Percentiles rank a stretch among this genome's conserved stretches.
Conservation (phyloP, 75 land plant genomes). For the Adiantum capillusveneris region DNA sequence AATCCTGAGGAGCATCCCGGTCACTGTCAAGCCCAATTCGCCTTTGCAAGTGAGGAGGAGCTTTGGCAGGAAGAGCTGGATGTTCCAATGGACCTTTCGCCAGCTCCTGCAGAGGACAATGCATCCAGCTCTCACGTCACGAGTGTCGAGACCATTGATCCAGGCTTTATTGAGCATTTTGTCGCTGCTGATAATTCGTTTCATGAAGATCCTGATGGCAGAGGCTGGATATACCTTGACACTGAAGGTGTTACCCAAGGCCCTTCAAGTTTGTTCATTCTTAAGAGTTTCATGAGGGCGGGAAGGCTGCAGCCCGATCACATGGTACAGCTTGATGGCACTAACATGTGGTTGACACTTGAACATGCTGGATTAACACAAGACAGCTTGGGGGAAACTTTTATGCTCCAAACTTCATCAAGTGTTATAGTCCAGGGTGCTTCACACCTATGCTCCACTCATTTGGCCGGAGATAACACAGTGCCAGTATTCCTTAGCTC, state of each 20-base stretch:
- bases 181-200: neutral
- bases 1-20: neutral
- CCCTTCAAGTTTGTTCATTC: constrained; percentile 47
- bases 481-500: neutral
- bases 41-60: neutral
- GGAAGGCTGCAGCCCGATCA: constrained; percentile 67
- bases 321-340: constrained; percentile 59
- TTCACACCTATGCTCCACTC: too few species aligned
- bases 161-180: neutral
- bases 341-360: constrained; percentile 70
- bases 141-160: neutral
- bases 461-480: too few species aligned
- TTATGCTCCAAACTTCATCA: too few species aligned
- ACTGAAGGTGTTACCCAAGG: constrained; percentile 51
- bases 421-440: too few species aligned
- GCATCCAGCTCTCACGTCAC: neutral
- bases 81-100: constrained; percentile 7
- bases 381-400: neutral
- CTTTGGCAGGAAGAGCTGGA: constrained; percentile 12
- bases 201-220: constrained; percentile 6
- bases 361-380: constrained; percentile 48
- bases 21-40: neutral
- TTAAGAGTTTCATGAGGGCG: constrained; percentile 48
- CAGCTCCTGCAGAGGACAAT: constrained; percentile 6
- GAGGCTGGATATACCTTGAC: constrained; percentile 72